Evolutionary conservation across 2,329 filamentous ascomycete species (phyloP).

Genomic region (Trichoderma endophyticum): DNA sequence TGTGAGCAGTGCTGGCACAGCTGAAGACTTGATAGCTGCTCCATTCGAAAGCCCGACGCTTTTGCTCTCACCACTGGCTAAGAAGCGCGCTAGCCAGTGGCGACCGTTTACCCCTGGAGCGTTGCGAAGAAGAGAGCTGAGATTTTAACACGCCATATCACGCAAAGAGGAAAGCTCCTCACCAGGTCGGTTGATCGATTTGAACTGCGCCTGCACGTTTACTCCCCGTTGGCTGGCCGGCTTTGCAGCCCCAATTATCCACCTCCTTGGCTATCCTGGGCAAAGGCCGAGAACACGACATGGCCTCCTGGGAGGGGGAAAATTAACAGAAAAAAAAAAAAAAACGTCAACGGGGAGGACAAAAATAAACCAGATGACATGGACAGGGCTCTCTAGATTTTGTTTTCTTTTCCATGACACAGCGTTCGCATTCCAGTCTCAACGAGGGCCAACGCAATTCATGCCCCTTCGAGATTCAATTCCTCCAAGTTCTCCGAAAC

Average conservation of each 20-base stretch:
- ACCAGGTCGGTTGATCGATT: conserved; percentile 5
- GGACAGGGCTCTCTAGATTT: conserved; percentile 7
- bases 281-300: conserved; percentile 11
- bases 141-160: conserved; percentile 10
- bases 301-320: not conserved
- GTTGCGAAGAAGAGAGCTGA: conserved; percentile 5
- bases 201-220: conserved; percentile 15
- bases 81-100: conserved; percentile 14
- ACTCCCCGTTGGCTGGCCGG: conserved; percentile 14
- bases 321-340: not conserved
- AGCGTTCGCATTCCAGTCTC: not conserved
- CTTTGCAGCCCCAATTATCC: conserved; percentile 6
- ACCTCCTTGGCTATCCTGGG: not conserved
- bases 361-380: not conserved
- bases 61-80: conserved; percentile 5
- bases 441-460: not conserved
- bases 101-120: conserved; percentile 16
- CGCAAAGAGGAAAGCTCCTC: not conserved
- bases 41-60: conserved; percentile 2
- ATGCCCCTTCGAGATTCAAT: not conserved
- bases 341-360: not conserved
- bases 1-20: conserved; percentile 2
- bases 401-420: not conserved
- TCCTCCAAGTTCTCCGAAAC: not conserved
- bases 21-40: conserved; percentile 9